Percentiles rank a stretch among this genome's conserved stretches.
Conservation (phyloP, 208 protist species). For the Leishmania gerbilli region DNA sequence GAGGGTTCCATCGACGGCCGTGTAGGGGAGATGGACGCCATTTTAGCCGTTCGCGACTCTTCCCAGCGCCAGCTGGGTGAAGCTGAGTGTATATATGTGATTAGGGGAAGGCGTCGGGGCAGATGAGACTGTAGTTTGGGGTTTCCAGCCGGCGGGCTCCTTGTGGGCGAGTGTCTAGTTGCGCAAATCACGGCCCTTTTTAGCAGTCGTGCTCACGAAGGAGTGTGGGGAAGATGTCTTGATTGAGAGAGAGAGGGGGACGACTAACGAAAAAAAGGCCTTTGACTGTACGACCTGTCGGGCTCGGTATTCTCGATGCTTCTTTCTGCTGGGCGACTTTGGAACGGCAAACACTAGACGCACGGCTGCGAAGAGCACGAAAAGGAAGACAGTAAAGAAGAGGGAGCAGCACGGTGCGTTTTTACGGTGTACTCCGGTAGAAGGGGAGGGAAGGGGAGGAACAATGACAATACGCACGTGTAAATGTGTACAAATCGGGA, state of each 20-base stretch:
- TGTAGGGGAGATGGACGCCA: conserved; percentile 9
- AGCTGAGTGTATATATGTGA: neutral
- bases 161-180: neutral
- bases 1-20: neutral
- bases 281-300: neutral
- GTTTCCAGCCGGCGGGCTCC: neutral
- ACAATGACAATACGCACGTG: neutral
- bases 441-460: neutral
- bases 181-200: neutral
- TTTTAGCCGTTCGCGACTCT: neutral
- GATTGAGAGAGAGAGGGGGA: neutral
- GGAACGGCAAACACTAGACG: neutral
- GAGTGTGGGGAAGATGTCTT: neutral
- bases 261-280: neutral
- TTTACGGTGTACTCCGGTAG: neutral
- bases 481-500: neutral
- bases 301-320: neutral
- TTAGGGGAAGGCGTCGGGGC: neutral
- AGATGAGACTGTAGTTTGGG: neutral
- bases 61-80: neutral
- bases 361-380: neutral
- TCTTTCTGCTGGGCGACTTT: neutral
- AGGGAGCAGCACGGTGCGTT: neutral
- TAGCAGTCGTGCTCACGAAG: neutral
- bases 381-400: neutral